These are phyloP conservation scores for Saccharomyces kudriavzevii DNA, from an alignment of 805 yeast species.

Conservation along the genomic window DNA sequence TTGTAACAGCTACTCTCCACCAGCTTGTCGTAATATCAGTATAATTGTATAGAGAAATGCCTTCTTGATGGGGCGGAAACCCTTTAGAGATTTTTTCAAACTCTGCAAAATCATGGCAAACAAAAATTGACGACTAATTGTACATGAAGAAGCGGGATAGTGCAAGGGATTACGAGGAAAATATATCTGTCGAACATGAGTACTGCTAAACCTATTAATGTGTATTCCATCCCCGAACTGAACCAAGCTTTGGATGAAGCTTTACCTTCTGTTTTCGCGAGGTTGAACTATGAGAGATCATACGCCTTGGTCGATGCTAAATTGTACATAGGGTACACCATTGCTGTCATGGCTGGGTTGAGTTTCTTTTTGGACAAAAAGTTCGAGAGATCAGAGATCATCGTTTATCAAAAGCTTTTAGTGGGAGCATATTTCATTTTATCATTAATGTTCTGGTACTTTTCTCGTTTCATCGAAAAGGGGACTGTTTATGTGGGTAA, in stretches of 20 bases:
- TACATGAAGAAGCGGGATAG: background rate
- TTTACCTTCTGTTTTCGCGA: conserved; percentile 18
- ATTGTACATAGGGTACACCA: conserved; percentile 42
- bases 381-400: conserved; percentile 35
- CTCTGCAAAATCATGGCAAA: background rate
- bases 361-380: conserved; percentile 47
- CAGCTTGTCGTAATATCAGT: background rate
- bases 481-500: conserved; percentile 40
- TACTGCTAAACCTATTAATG: conserved; percentile 23
- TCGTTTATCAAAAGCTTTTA: conserved; percentile 33
- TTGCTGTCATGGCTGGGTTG: conserved; percentile 42
- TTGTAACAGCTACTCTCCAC: background rate
- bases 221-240: conserved; percentile 26
- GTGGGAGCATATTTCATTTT: conserved; percentile 35
- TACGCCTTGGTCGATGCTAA: conserved; percentile 35
- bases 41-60: background rate
- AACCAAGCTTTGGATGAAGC: conserved; percentile 27
- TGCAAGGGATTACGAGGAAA: background rate
- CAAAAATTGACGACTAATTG: background rate
- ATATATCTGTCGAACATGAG: conserved; percentile 11
- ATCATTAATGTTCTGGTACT: conserved; percentile 34
- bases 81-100: background rate
- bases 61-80: background rate
- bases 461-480: conserved; percentile 33
- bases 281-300: conserved; percentile 19